Evolutionary conservation across 345 rosid genomes (phyloP).

Genomic region (Cardamine chenopodiifolia): DNA sequence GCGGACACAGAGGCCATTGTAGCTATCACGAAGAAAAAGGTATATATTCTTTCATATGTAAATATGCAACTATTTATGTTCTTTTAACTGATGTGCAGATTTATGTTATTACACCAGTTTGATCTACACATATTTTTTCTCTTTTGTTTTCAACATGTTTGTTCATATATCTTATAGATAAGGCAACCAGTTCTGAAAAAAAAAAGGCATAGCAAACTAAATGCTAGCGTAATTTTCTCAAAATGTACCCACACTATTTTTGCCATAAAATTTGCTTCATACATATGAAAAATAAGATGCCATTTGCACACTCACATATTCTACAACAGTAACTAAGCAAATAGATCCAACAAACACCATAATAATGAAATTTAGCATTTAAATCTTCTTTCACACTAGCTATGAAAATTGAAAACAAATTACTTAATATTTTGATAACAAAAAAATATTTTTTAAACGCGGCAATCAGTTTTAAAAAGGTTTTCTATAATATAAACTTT

Average conservation of each 20-base stretch:
- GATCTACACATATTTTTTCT: background rate
- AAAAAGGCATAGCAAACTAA: background rate
- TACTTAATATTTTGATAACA: background rate
- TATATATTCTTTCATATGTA: background rate
- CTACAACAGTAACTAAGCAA: background rate
- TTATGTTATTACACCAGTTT: background rate
- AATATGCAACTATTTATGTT: background rate
- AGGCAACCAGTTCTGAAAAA: background rate
- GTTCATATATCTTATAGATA: background rate
- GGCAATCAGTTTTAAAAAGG: no score
- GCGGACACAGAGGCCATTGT: background rate
- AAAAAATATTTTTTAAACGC: background rate
- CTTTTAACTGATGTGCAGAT: background rate
- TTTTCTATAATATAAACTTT: background rate
- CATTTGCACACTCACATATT: background rate
- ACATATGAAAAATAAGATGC: background rate
- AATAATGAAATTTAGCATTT: background rate
- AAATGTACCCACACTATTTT: background rate
- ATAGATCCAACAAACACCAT: background rate
- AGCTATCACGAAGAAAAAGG: background rate
- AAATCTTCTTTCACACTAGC: background rate
- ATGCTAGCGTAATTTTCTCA: background rate
- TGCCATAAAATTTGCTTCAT: background rate
- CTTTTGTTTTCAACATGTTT: background rate
- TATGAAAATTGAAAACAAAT: background rate